Percentiles rank a stretch among this genome's conserved stretches.
Evolutionary conservation across 441 rosid species (phyloP).

Genomic region (Lepidium campestre): DNA sequence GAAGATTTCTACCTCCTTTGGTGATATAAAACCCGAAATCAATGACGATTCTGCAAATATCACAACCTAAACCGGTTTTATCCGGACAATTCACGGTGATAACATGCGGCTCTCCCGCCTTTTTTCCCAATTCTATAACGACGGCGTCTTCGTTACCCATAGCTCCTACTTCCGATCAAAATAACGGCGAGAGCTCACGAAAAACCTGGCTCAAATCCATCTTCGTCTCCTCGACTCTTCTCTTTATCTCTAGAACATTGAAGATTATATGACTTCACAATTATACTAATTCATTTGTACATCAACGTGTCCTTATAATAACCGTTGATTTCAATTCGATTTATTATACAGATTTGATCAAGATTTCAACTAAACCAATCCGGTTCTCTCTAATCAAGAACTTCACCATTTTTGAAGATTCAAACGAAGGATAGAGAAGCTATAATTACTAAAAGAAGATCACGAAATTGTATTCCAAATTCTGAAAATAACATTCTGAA

Average conservation of each 20-base stretch:
- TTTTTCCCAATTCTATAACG: conserved; percentile 52
- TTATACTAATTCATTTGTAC: no score
- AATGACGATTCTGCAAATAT: conserved; percentile 60
- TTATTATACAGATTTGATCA: not conserved
- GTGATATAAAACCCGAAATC: conserved; percentile 69
- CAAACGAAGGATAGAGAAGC: not conserved
- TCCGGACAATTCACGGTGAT: conserved; percentile 82
- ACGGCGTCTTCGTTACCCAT: conserved; percentile 51
- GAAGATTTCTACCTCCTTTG: conserved; percentile 52
- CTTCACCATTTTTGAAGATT: no score
- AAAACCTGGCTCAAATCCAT: not conserved
- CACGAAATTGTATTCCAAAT: no score
- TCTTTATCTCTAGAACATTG: conserved; percentile 6
- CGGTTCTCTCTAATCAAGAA: not conserved
- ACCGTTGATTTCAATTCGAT: not conserved
- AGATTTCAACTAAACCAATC: not conserved
- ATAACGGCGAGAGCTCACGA: not conserved
- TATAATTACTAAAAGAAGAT: not conserved
- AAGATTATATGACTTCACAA: not conserved
- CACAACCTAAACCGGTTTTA: conserved; percentile 68
- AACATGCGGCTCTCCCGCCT: conserved; percentile 56
- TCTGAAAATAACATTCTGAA: no score
- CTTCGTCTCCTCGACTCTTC: not conserved
- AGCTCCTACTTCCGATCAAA: conserved; percentile 35
- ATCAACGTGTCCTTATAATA: no score